Percentiles rank a stretch among this genome's conserved stretches.
Evolutionary conservation across 495 filamentous ascomycete genomes (phyloP).

Genomic region (Neurospora africana): DNA sequence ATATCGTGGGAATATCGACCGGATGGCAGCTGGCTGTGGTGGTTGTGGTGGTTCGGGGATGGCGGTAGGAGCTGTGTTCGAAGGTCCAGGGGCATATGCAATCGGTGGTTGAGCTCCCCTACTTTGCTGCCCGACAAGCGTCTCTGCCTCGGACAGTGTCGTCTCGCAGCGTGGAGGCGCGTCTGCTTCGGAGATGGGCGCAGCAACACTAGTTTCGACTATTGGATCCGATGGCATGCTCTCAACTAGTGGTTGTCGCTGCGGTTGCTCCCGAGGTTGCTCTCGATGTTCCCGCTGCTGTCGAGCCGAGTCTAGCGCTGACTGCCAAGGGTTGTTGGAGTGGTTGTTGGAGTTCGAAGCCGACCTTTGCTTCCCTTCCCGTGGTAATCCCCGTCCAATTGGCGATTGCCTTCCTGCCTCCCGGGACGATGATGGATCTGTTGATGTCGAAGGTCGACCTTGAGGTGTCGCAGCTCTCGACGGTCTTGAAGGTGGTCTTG

Average conservation of each 20-base stretch:
- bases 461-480: constrained; percentile 29
- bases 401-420: constrained; percentile 23
- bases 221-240: constrained; percentile 16
- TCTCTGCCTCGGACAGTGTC: constrained; percentile 40
- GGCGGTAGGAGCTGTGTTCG: constrained; percentile 14
- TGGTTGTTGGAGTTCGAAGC: constrained; percentile 2
- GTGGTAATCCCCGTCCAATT: constrained; percentile 14
- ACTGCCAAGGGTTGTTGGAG: constrained; percentile 25
- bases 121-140: constrained; percentile 38
- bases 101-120: constrained; percentile 33
- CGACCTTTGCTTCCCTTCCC: constrained; percentile 24
- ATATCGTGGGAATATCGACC: constrained; percentile 71
- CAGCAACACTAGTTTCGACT: constrained; percentile 17
- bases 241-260: constrained; percentile 3
- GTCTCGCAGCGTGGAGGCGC: constrained; percentile 34
- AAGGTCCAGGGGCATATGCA: constrained; percentile 18
- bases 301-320: constrained; percentile 16
- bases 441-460: constrained; percentile 21
- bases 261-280: constrained; percentile 5
- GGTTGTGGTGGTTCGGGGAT: not conserved
- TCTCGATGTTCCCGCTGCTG: constrained; percentile 6
- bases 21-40: constrained; percentile 26
- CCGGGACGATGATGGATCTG: constrained; percentile 22
- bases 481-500: constrained; percentile 26
- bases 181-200: constrained; percentile 20